Evolutionary conservation across 2,329 filamentous ascomycete species (phyloP), one percentile per base, ranked within the genome.

Genomic region (Aschersonia sp.): DNA sequence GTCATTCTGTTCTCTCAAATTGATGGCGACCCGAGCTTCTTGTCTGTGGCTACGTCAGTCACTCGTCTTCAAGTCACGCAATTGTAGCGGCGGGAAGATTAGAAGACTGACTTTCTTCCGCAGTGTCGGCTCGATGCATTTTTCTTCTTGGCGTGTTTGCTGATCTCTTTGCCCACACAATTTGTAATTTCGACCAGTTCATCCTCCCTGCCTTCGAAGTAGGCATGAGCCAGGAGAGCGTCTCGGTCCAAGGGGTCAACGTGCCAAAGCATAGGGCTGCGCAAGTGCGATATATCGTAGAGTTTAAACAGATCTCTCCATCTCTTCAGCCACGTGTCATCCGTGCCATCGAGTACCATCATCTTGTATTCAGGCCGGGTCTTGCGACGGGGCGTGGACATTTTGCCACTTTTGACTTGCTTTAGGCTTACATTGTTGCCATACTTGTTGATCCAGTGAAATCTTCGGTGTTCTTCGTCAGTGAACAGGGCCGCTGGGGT

Each of bases 221-320:
- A 79, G 0, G 83, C 74, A 62, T 82, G 85, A 1, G 79, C 81
- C 29, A 89, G 65, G 55, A 91, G 65, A 0, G 81, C 81, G 64
- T 91, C 85, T 2, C 84, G 71, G 61, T 91, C 85, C 1, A 75
- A 70, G 0, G 85, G 85, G 57, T 91, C 85, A 10, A 86, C 72
- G 58, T 92, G 85, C 67, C 88, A 91, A 57, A 89, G 84, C 82
- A 91, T 85, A 0, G 84, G 85, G 54, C 84, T 89, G 12, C 85
- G 73, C 40, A 92, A 66, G 55, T 89, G 78, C 1, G 74, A 71
- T 44, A 91, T 91, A 45, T 80, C 74, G 43, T 87, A 77, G 3
- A 74, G 75, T 32, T 72, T 68, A 63, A 91, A 91, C 3, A 84
- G 72, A 10, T 71, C 67, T 43, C 84, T 77, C 85, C 85, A 91